phyloP scores from a whole-genome alignment of 2,329 filamentous ascomycete species.

The Colletotrichum falcatum region DNA sequence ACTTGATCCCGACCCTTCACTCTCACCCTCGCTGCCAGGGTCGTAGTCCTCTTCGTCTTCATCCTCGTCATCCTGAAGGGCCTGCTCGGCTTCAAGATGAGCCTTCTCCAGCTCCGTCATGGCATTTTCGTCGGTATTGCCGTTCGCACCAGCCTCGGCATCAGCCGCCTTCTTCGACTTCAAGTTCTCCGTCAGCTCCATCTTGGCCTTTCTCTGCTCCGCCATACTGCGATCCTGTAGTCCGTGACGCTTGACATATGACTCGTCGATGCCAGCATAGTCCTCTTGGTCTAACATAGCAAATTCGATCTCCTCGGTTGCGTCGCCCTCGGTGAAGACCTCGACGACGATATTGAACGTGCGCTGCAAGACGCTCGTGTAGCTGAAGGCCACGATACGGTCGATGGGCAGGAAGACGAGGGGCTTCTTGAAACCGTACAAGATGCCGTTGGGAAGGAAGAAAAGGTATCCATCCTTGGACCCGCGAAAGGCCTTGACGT shows the following conservation, averaged over 20 bases:
- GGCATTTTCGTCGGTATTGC: conserved; percentile 52
- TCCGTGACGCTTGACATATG: conserved; percentile 70
- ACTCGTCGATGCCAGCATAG: conserved; percentile 71
- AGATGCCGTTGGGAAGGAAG: conserved; percentile 73
- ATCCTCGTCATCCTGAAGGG: conserved; percentile 70
- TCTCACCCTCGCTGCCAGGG: conserved; percentile 70
- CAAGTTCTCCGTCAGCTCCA: conserved; percentile 69
- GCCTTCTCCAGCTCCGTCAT: conserved; percentile 64
- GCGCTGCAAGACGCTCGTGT: conserved; percentile 74
- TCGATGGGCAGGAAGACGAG: conserved; percentile 72
- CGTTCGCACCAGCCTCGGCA: conserved; percentile 51
- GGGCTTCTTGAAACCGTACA: conserved; percentile 80
- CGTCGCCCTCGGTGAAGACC: conserved; percentile 62
- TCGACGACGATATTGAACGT: conserved; percentile 78
- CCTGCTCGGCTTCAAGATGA: conserved; percentile 63
- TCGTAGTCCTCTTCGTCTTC: conserved; percentile 76
- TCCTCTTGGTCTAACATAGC: conserved; percentile 78
- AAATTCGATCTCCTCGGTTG: conserved; percentile 73
- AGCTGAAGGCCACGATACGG: conserved; percentile 72
- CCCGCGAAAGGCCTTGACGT: conserved; percentile 74
- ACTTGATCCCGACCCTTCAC: conserved; percentile 66
- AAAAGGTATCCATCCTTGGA: conserved; percentile 77
- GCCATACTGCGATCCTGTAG: conserved; percentile 77
- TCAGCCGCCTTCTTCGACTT: conserved; percentile 60
- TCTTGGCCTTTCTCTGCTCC: conserved; percentile 74